These are phyloP conservation scores for Ballota nigra DNA, from an alignment of 257 asterid species.

Conservation along the genomic window DNA sequence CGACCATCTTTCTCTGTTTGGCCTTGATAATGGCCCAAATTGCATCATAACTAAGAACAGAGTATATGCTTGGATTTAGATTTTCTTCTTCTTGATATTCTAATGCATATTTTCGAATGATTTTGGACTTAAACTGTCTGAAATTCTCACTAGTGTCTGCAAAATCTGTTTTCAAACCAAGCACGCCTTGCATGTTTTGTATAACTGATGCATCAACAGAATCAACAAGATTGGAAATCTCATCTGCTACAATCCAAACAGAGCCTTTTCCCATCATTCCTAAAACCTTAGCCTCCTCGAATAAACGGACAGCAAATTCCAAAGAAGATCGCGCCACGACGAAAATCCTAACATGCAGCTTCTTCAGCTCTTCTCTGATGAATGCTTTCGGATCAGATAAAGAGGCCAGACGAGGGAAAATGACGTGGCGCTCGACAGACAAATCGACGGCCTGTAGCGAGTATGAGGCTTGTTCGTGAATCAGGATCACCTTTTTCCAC, in stretches of 20 bases:
- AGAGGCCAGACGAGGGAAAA: conserved; percentile 36
- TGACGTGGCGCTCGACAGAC: conserved; percentile 25
- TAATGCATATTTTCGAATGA: conserved; percentile 36
- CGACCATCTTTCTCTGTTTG: not conserved
- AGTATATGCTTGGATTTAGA: conserved; percentile 40
- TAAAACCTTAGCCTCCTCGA: conserved; percentile 41
- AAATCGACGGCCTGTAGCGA: conserved; percentile 37
- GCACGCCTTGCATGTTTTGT: conserved; percentile 56
- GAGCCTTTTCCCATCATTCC: conserved; percentile 57
- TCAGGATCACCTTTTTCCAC: conserved; percentile 48
- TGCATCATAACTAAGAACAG: conserved; percentile 59
- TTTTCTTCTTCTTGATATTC: conserved; percentile 42
- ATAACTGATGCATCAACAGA: conserved; percentile 36
- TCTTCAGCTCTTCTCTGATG: conserved; percentile 32
- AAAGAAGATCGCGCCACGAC: conserved; percentile 39
- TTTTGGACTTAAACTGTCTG: conserved; percentile 32
- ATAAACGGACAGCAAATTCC: conserved; percentile 43
- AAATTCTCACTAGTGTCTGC: conserved; percentile 13
- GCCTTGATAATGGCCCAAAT: conserved; percentile 34
- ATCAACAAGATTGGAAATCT: conserved; percentile 46
- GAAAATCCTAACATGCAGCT: conserved; percentile 33
- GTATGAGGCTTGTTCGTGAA: conserved; percentile 45
- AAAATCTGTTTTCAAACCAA: conserved; percentile 45
- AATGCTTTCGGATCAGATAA: conserved; percentile 13
- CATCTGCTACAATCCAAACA: conserved; percentile 60